phyloP scores from a whole-genome alignment of 108 stramenopile genomes.

The Conticribra guillardii region DNA sequence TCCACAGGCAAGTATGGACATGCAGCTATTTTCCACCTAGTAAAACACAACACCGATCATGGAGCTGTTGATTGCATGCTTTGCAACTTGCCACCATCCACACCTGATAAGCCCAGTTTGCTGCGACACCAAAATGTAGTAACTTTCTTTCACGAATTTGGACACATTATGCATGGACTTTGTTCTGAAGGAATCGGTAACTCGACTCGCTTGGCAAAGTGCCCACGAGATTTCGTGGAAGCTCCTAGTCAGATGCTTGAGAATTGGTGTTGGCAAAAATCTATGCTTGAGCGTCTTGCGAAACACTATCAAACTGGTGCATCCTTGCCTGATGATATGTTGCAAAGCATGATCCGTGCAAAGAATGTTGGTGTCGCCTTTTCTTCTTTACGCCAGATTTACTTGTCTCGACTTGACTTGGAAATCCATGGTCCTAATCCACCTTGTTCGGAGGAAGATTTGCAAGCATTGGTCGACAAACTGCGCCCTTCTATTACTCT shows the following conservation, averaged over 20 bases:
- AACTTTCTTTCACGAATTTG: conserved; percentile 40
- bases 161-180: conserved; percentile 52
- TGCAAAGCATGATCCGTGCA: conserved; percentile 43
- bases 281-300: conserved; percentile 39
- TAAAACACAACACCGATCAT: conserved; percentile 32
- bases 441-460: conserved; percentile 35
- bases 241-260: conserved; percentile 56
- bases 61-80: conserved; percentile 59
- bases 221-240: conserved; percentile 57
- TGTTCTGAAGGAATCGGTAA: conserved; percentile 37
- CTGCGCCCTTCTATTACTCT: conserved; percentile 45
- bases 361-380: conserved; percentile 49
- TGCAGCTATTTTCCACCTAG: conserved; percentile 54
- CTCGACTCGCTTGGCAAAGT: conserved; percentile 47
- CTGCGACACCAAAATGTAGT: conserved; percentile 46
- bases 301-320: conserved; percentile 49
- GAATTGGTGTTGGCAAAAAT: conserved; percentile 47
- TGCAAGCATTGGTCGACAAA: conserved; percentile 47
- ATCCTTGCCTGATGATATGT: conserved; percentile 32
- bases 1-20: conserved; percentile 46
- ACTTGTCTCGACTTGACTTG: conserved; percentile 44
- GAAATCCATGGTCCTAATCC: conserved; percentile 44
- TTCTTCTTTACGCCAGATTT: conserved; percentile 44
- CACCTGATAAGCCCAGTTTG: conserved; percentile 36
- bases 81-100: conserved; percentile 51